These are phyloP conservation scores for Vanrija sp. DNA, from an alignment of 1,284 basidiomycete species.

Conservation along the genomic window DNA sequence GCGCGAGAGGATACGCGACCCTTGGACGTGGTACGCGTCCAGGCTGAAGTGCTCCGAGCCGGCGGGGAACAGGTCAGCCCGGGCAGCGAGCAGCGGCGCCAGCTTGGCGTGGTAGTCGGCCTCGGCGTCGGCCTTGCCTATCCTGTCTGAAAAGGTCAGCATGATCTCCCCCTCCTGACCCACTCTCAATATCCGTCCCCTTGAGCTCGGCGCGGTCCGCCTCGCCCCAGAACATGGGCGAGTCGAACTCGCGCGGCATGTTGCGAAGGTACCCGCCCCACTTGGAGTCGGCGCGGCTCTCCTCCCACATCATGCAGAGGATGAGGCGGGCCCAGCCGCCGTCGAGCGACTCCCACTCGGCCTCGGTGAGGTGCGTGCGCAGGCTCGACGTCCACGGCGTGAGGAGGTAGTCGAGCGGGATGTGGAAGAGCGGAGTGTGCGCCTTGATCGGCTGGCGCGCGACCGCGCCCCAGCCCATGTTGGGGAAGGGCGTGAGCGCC, in stretches of 20 bases:
- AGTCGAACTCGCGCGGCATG: constrained; percentile 73
- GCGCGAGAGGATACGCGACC: constrained; percentile 86
- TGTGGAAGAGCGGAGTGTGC: constrained; percentile 63
- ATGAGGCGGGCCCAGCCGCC: constrained; percentile 84
- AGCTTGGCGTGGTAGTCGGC: constrained; percentile 65
- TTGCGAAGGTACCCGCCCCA: constrained; percentile 58
- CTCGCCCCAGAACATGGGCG: constrained; percentile 89
- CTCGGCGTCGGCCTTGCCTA: constrained; percentile 81
- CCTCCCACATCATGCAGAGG: constrained; percentile 93
- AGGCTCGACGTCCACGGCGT: constrained; percentile 72
- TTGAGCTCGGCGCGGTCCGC: constrained; percentile 67
- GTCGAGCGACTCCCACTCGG: constrained; percentile 63
- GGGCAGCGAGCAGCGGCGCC: constrained; percentile 54
- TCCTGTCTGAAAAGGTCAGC: constrained; percentile 59
- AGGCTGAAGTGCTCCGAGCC: constrained; percentile 62
- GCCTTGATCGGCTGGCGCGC: constrained; percentile 48
- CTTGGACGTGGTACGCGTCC: constrained; percentile 80
- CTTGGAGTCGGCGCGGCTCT: constrained; percentile 56
- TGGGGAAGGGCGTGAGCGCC: constrained; percentile 24
- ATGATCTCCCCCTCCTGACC: constrained; percentile 35
- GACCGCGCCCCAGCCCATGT: constrained; percentile 47
- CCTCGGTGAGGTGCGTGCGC: constrained; percentile 53
- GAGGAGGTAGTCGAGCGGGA: constrained; percentile 73
- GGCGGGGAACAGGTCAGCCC: constrained; percentile 65
- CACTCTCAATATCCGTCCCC: constrained; percentile 82